A percentile compares a stretch with the other conserved stretches of the same genome.
Evolutionary conservation across 768 basidiomycete species (phyloP).

Genomic region (Trametes gibbosa): DNA sequence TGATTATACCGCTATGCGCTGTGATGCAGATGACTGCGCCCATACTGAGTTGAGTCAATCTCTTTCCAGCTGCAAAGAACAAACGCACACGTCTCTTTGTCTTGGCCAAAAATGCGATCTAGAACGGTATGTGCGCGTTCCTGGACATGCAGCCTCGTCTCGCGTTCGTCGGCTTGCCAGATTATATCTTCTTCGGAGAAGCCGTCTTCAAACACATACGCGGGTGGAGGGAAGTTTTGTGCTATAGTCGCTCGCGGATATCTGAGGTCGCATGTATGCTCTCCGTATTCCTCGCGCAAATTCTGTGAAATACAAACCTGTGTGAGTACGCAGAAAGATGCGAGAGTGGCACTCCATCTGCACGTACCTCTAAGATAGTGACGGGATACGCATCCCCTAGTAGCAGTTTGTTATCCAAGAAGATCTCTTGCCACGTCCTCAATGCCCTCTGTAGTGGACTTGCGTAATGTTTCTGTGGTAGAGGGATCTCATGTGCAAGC

Average conservation of each 20-base stretch:
- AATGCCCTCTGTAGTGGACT: constrained; percentile 66
- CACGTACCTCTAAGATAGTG: constrained; percentile 54
- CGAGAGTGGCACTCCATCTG: not conserved
- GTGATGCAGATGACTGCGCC: constrained; percentile 62
- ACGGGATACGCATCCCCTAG: constrained; percentile 29
- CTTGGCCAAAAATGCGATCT: constrained; percentile 51
- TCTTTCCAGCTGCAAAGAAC: not conserved
- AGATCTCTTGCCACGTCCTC: constrained; percentile 53
- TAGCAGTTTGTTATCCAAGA: constrained; percentile 29
- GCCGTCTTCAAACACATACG: constrained; percentile 51
- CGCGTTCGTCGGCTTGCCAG: constrained; percentile 56
- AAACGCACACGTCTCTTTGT: constrained; percentile 48
- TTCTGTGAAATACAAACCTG: constrained; percentile 39
- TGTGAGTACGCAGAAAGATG: not conserved
- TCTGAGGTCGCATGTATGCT: constrained; percentile 72
- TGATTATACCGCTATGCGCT: constrained; percentile 62
- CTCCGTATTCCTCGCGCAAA: constrained; percentile 62
- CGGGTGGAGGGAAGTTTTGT: constrained; percentile 41
- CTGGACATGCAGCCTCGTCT: constrained; percentile 46
- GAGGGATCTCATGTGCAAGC: constrained; percentile 35
- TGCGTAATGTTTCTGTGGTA: constrained; percentile 55
- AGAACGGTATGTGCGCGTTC: constrained; percentile 49
- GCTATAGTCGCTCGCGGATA: constrained; percentile 47
- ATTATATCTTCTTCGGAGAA: constrained; percentile 63
- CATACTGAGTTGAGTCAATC: not conserved